Conservation (phyloP, 2,329 filamentous ascomycete genomes). For the Aspergillus brasiliensis region DNA sequence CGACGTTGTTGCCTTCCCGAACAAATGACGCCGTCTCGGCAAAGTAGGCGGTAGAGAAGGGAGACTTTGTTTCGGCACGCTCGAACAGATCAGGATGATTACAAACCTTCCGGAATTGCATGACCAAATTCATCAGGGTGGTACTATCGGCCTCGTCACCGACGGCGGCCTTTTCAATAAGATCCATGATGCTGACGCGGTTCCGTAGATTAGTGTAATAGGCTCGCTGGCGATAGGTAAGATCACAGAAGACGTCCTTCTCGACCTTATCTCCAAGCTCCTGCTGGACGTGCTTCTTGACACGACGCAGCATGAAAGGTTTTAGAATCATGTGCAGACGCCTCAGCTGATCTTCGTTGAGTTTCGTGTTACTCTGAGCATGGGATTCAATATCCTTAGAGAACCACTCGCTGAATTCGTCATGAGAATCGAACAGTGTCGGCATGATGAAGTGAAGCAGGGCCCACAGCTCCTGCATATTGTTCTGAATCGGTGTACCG, state of each 20-base stretch:
- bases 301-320: conserved; percentile 98
- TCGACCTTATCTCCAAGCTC: conserved; percentile 99
- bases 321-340: conserved; percentile 98
- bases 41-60: conserved; percentile 80
- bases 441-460: conserved; percentile 99
- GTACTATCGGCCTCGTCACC: conserved; percentile 94
- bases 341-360: conserved; percentile 96
- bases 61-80: conserved; percentile 85
- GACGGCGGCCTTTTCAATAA: conserved; percentile 93
- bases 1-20: conserved; percentile 77
- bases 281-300: conserved; percentile 99
- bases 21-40: conserved; percentile 95
- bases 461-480: conserved; percentile 99
- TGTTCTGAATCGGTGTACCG: conserved; percentile 98
- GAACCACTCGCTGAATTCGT: conserved; percentile 57
- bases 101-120: conserved; percentile 99
- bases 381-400: conserved; percentile 83
- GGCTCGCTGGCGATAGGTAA: conserved; percentile 93
- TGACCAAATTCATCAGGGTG: conserved; percentile 97
- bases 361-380: conserved; percentile 97
- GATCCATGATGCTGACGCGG: conserved; percentile 97
- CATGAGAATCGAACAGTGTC: conserved; percentile 76
- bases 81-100: conserved; percentile 98
- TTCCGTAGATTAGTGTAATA: conserved; percentile 91
- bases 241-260: conserved; percentile 90